Evolutionary conservation across 495 filamentous ascomycete species (phyloP).

Genomic region (Lophium mytilinum): DNA sequence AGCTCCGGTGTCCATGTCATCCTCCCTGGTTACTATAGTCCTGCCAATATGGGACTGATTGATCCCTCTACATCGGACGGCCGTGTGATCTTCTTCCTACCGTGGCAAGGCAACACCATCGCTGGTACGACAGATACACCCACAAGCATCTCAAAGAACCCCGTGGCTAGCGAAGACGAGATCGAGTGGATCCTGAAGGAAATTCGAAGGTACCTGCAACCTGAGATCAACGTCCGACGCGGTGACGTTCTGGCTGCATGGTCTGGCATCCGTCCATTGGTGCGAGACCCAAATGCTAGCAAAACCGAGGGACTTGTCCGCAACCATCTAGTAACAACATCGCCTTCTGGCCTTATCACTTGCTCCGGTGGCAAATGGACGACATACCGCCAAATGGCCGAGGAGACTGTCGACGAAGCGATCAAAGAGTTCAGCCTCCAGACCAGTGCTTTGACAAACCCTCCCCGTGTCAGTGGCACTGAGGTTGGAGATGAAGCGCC

Average conservation of each 20-base stretch:
- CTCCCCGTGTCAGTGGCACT: conserved; percentile 71
- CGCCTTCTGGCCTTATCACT: conserved; percentile 77
- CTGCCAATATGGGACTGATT: conserved; percentile 92
- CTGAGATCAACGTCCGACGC: conserved; percentile 87
- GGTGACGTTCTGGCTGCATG: conserved; percentile 94
- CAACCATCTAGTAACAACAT: conserved; percentile 87
- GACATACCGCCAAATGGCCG: conserved; percentile 97
- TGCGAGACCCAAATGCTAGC: conserved; percentile 87
- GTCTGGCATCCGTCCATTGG: conserved; percentile 89
- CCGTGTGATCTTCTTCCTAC: conserved; percentile 97
- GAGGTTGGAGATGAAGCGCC: conserved; percentile 67
- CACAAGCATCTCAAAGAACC: conserved; percentile 70
- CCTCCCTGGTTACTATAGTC: conserved; percentile 90
- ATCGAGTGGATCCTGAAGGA: conserved; percentile 96
- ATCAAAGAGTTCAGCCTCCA: conserved; percentile 68
- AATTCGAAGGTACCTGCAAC: conserved; percentile 79
- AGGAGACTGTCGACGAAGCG: conserved; percentile 91
- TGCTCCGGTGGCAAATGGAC: conserved; percentile 99
- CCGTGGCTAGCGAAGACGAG: conserved; percentile 81
- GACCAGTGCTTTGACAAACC: conserved; percentile 47
- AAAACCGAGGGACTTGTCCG: conserved; percentile 93
- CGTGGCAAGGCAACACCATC: conserved; percentile 99
- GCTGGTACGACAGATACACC: conserved; percentile 93
- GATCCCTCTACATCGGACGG: conserved; percentile 93
- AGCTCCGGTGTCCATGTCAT: conserved; percentile 93